These are phyloP conservation scores for Penicillium flavigenum DNA, from an alignment of 495 filamentous ascomycete genomes.

Conservation along the genomic window DNA sequence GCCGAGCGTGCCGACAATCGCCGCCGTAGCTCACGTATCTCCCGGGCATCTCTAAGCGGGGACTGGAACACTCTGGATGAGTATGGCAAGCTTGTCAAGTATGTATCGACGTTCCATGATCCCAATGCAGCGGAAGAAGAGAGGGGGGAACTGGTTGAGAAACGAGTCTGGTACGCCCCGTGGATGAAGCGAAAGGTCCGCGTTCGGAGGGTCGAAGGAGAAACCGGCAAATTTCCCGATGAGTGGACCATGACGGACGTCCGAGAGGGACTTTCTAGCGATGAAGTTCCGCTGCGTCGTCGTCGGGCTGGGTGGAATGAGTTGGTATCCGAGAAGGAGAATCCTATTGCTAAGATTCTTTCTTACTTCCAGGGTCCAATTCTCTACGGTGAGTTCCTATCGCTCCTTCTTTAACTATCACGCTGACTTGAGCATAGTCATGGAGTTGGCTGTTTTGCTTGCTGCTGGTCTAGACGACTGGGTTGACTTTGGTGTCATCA, in stretches of 20 bases:
- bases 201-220: slow-evolving; percentile 34
- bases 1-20: slow-evolving; percentile 21
- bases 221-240: slow-evolving; percentile 53
- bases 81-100: slow-evolving; percentile 59
- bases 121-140: slow-evolving; percentile 29
- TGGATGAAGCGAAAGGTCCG: slow-evolving; percentile 59
- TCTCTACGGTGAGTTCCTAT: slow-evolving; percentile 63
- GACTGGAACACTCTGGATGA: slow-evolving; percentile 46
- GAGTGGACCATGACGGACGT: slow-evolving; percentile 75
- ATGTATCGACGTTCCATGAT: slow-evolving; percentile 63
- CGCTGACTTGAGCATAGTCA: slow-evolving; percentile 54
- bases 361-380: slow-evolving; percentile 78
- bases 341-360: slow-evolving; percentile 68
- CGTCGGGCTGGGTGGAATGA: slow-evolving; percentile 70
- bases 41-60: slow-evolving; percentile 41
- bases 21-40: slow-evolving; percentile 36
- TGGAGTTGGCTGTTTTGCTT: slow-evolving; percentile 76
- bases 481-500: slow-evolving; percentile 83
- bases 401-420: neutral
- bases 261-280: slow-evolving; percentile 54
- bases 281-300: slow-evolving; percentile 58
- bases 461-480: slow-evolving; percentile 73
- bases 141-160: slow-evolving; percentile 32
- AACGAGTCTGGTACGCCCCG: slow-evolving; percentile 52
- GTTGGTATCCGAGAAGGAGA: slow-evolving; percentile 69